Evolutionary conservation across 169 alveolate genomes (phyloP).

Genomic region (Eimeria sp.): DNA sequence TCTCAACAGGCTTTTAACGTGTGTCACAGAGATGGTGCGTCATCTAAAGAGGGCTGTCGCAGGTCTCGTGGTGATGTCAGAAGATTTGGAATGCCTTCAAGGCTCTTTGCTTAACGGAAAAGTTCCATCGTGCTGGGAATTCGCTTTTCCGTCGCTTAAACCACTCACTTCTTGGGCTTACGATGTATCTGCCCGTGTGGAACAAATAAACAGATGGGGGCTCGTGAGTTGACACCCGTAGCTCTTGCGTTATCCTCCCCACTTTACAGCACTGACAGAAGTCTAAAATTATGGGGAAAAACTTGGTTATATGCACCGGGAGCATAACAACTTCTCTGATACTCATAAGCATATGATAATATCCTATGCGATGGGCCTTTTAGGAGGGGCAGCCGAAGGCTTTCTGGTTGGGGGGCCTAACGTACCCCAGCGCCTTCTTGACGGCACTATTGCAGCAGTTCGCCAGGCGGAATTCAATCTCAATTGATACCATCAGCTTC

Average conservation of each 20-base stretch:
- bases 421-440: constrained; percentile 97
- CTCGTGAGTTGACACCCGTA: constrained; percentile 24
- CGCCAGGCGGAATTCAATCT: constrained; percentile 90
- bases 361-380: not conserved
- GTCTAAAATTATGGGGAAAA: not conserved
- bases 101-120: constrained; percentile 90
- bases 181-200: constrained; percentile 93
- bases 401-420: constrained; percentile 96
- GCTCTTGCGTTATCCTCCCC: not conserved
- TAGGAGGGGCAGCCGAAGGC: constrained; percentile 91
- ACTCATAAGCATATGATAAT: not conserved
- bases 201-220: constrained; percentile 95
- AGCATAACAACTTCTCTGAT: not conserved
- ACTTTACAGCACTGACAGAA: not conserved
- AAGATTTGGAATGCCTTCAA: constrained; percentile 94
- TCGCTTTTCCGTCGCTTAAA: constrained; percentile 93
- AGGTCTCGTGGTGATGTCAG: constrained; percentile 95
- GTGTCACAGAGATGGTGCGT: constrained; percentile 89
- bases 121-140: constrained; percentile 95
- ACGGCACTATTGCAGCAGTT: constrained; percentile 95
- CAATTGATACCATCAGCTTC: constrained; percentile 93
- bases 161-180: constrained; percentile 96
- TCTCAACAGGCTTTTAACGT: constrained; percentile 91
- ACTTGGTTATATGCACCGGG: not conserved
- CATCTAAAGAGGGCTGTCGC: constrained; percentile 92